A percentile compares a stretch with the other conserved stretches of the same genome.
Evolutionary conservation across 768 basidiomycete genomes (phyloP).

Genomic region (Coprinellus micaceus): DNA sequence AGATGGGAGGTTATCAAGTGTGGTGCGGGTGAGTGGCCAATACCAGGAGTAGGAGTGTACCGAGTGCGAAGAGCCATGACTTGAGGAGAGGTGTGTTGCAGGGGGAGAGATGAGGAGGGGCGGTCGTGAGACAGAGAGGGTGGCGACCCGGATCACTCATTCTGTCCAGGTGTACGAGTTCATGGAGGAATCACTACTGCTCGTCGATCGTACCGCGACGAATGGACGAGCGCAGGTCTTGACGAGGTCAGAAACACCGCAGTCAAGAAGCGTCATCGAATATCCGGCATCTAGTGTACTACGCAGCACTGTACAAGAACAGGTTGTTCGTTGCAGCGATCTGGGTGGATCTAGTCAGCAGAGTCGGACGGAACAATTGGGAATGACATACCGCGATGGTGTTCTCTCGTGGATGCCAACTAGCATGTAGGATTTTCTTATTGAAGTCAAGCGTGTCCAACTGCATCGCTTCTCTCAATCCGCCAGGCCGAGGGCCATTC

Average conservation of each 20-base stretch:
- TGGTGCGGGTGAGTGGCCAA: not conserved
- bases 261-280: not conserved
- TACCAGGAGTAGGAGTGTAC: no score
- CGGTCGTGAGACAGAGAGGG: no score
- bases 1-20: not conserved
- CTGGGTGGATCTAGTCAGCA: slow-evolving; percentile 33
- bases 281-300: slow-evolving; percentile 25
- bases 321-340: slow-evolving; percentile 97
- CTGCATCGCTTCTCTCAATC: slow-evolving; percentile 83
- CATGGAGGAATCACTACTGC: slow-evolving; percentile 10
- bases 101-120: no score
- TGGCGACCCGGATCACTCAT: no score
- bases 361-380: not conserved
- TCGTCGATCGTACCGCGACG: slow-evolving; percentile 22
- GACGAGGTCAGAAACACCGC: no score
- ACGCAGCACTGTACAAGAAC: slow-evolving; percentile 78
- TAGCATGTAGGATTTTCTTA: slow-evolving; percentile 94
- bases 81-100: no score
- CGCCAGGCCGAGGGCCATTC: slow-evolving; percentile 72
- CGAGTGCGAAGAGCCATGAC: not conserved
- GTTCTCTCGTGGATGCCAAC: slow-evolving; percentile 98
- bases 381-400: slow-evolving; percentile 82
- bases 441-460: slow-evolving; percentile 86
- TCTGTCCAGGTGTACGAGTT: no score
- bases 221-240: not conserved